Evolutionary conservation across 768 basidiomycete species (phyloP).

Genomic region (Boletales sp.): DNA sequence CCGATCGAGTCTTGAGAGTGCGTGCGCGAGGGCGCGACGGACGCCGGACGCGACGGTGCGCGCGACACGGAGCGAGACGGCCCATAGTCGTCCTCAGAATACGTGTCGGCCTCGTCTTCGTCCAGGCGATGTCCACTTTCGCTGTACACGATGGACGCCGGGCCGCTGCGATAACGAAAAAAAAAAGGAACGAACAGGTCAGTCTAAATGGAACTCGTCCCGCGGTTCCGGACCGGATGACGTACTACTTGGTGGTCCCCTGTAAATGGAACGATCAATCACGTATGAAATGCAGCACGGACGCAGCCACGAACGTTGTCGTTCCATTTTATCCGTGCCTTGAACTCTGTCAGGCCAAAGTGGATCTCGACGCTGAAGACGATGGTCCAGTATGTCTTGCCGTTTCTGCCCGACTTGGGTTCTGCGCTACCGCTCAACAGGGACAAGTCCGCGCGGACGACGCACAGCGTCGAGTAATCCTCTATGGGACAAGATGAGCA

Average conservation of each 20-base stretch:
- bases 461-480: conserved; percentile 71
- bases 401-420: conserved; percentile 57
- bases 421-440: conserved; percentile 68
- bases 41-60: conserved; percentile 40
- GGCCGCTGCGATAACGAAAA: conserved; percentile 46
- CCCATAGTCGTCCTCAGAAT: conserved; percentile 60
- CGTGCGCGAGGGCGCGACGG: conserved; percentile 50
- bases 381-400: conserved; percentile 79
- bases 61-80: conserved; percentile 30
- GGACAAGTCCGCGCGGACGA: conserved; percentile 75
- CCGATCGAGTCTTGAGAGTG: conserved; percentile 46
- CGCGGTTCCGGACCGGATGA: conserved; percentile 22
- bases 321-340: conserved; percentile 77
- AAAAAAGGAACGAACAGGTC: neutral
- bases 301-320: conserved; percentile 54
- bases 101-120: conserved; percentile 65
- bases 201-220: neutral
- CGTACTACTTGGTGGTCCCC: conserved; percentile 69
- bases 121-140: conserved; percentile 72
- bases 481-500: conserved; percentile 36
- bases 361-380: conserved; percentile 83
- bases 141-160: conserved; percentile 78
- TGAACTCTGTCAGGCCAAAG: conserved; percentile 80
- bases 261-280: conserved; percentile 24
- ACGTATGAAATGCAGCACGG: neutral